These are phyloP conservation scores for Nymphaea thermarum DNA, from an alignment of 164 flowering plant genomes.

Conservation along the genomic window DNA sequence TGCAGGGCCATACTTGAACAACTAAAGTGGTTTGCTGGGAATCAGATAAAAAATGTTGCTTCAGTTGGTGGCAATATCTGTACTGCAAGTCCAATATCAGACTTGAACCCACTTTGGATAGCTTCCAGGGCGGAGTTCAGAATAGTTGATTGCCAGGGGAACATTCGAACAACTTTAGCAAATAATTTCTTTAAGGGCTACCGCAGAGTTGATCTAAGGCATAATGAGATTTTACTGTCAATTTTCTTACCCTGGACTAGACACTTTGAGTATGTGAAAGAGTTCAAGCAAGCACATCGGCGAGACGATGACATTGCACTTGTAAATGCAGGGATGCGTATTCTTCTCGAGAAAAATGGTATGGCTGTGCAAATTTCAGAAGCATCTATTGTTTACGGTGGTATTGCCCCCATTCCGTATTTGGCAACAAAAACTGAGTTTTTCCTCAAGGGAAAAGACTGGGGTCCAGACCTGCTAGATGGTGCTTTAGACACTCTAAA, in stretches of 20 bases:
- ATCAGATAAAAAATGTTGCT: conserved; percentile 86
- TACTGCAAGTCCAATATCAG: conserved; percentile 98
- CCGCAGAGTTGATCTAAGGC: conserved; percentile 69
- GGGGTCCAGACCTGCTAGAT: conserved; percentile 50
- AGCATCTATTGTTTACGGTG: conserved; percentile 88
- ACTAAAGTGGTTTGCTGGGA: conserved; percentile 97
- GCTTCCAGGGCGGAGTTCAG: conserved; percentile 70
- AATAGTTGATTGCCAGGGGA: conserved; percentile 49
- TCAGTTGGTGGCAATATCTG: conserved; percentile 98
- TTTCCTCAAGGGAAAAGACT: conserved; percentile 55
- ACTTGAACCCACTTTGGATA: conserved; percentile 98
- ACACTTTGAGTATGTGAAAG: conserved; percentile 76
- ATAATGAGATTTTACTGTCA: conserved; percentile 67
- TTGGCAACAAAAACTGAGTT: conserved; percentile 44
- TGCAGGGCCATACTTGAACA: conserved; percentile 83
- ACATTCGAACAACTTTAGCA: conserved; percentile 45
- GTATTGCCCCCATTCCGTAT: conserved; percentile 79
- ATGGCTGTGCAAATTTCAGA: conserved; percentile 54
- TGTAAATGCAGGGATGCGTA: conserved; percentile 96
- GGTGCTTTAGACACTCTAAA: conserved; percentile 45
- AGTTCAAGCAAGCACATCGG: conserved; percentile 96
- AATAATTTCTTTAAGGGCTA: conserved; percentile 82
- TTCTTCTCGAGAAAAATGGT: conserved; percentile 43
- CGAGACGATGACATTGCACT: conserved; percentile 98
- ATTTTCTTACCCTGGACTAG: conserved; percentile 84